Conservation (phyloP, 2,329 filamentous ascomycete species). For the Xylariales sp. region DNA sequence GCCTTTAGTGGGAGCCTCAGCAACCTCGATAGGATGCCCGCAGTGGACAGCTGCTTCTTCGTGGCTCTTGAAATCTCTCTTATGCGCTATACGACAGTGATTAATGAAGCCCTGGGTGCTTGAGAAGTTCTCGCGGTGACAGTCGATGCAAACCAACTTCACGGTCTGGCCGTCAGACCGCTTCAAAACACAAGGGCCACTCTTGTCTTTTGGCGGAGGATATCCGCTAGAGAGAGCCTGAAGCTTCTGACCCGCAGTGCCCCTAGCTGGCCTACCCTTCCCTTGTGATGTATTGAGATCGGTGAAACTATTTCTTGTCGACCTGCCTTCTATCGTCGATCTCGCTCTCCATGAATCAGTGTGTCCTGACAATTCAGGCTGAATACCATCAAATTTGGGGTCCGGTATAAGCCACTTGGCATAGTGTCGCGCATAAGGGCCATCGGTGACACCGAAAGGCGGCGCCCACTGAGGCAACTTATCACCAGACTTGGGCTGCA, state of each 20-base stretch:
- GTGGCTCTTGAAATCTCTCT: constrained; percentile 93
- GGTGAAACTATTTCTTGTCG: constrained; percentile 79
- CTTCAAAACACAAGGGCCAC: constrained; percentile 84
- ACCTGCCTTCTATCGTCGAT: constrained; percentile 73
- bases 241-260: constrained; percentile 69
- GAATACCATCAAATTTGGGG: constrained; percentile 80
- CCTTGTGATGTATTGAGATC: constrained; percentile 61
- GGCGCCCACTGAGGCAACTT: constrained; percentile 80
- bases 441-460: constrained; percentile 90
- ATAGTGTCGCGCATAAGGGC: constrained; percentile 94
- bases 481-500: constrained; percentile 71
- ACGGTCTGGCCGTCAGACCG: constrained; percentile 87
- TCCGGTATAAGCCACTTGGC: constrained; percentile 95
- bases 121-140: constrained; percentile 89
- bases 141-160: constrained; percentile 90
- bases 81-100: constrained; percentile 96
- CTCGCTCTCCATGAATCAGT: constrained; percentile 58
- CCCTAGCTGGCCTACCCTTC: constrained; percentile 63
- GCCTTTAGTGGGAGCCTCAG: constrained; percentile 56
- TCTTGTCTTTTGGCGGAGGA: constrained; percentile 80
- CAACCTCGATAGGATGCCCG: constrained; percentile 81
- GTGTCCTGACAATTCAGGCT: constrained; percentile 59
- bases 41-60: constrained; percentile 91
- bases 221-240: constrained; percentile 78
- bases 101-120: constrained; percentile 99